phyloP scores from a whole-genome alignment of 176 grass and related monocot species.

The Pharus latifolius region DNA sequence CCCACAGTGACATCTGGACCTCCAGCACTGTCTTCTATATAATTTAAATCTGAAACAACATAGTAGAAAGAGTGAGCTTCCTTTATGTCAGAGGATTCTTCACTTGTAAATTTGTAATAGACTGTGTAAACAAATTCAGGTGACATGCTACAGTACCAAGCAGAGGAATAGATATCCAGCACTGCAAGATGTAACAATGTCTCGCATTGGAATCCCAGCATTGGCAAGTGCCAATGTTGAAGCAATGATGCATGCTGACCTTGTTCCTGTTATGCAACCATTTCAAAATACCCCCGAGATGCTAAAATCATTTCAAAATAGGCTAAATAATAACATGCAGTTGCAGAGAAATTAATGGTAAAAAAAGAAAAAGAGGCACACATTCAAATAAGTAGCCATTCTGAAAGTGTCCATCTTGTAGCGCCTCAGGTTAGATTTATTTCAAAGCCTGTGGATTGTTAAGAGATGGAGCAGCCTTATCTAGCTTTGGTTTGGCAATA shows the following conservation, averaged over 20 bases:
- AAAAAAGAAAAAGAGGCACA: not conserved
- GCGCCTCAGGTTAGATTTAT: not conserved
- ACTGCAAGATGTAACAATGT: constrained; percentile 94
- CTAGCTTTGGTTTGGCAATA: not conserved
- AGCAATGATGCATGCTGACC: constrained; percentile 97
- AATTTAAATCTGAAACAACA: constrained; percentile 80
- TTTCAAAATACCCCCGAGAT: not conserved
- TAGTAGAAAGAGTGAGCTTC: not conserved
- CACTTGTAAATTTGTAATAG: not conserved
- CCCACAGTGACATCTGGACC: constrained; percentile 87
- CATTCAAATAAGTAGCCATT: too few relatives aligned
- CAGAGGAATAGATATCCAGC: constrained; percentile 92
- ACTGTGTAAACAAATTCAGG: not conserved
- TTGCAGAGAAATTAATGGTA: not conserved
- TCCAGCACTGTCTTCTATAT: constrained; percentile 87
- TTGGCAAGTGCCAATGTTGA: constrained; percentile 91
- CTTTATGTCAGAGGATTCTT: not conserved
- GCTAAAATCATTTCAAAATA: not conserved
- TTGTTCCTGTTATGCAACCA: constrained; percentile 49
- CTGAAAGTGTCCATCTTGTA: not conserved
- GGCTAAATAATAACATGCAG: not conserved
- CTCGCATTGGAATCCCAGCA: constrained; percentile 91
- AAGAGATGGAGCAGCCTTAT: not conserved
- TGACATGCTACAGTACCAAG: constrained; percentile 61
- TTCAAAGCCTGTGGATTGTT: not conserved